Conservation (phyloP, 2,329 filamentous ascomycete genomes). For the Xylaria sp. region DNA sequence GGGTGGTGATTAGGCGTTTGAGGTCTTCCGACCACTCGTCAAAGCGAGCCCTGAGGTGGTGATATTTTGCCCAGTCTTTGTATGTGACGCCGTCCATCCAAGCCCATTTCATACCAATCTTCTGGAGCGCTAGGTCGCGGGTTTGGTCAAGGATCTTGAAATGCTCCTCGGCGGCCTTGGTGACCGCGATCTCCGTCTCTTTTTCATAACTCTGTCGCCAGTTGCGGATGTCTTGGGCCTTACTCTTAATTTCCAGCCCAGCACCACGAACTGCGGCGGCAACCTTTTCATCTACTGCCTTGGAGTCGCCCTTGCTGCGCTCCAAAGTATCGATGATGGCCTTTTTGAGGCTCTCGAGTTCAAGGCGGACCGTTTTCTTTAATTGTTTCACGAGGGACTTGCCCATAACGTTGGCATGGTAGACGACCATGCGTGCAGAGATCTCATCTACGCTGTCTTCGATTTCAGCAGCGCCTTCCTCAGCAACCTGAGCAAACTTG, state of each 20-base stretch:
- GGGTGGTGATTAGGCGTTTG: conserved; percentile 76
- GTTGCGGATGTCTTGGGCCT: conserved; percentile 77
- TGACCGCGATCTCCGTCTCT: conserved; percentile 74
- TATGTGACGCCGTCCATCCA: conserved; percentile 97
- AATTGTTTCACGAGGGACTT: conserved; percentile 74
- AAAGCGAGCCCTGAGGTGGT: conserved; percentile 84
- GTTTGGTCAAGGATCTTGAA: conserved; percentile 85
- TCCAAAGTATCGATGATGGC: conserved; percentile 73
- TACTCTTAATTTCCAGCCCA: conserved; percentile 78
- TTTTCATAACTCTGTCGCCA: conserved; percentile 80
- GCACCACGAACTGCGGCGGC: conserved; percentile 68
- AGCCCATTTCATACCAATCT: conserved; percentile 94
- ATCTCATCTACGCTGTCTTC: conserved; percentile 74
- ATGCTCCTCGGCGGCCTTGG: conserved; percentile 79
- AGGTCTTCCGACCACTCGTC: conserved; percentile 87
- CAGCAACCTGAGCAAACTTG: conserved; percentile 85
- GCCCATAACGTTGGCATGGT: conserved; percentile 73
- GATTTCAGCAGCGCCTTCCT: conserved; percentile 80
- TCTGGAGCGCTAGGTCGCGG: conserved; percentile 84
- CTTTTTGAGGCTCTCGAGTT: conserved; percentile 72
- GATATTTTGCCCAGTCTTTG: conserved; percentile 96
- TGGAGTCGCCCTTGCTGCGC: conserved; percentile 59
- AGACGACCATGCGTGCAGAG: conserved; percentile 64
- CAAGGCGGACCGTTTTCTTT: conserved; percentile 70
- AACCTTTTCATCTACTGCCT: conserved; percentile 56